phyloP scores from a whole-genome alignment of 345 rosid species.

The Citrus inodora region DNA sequence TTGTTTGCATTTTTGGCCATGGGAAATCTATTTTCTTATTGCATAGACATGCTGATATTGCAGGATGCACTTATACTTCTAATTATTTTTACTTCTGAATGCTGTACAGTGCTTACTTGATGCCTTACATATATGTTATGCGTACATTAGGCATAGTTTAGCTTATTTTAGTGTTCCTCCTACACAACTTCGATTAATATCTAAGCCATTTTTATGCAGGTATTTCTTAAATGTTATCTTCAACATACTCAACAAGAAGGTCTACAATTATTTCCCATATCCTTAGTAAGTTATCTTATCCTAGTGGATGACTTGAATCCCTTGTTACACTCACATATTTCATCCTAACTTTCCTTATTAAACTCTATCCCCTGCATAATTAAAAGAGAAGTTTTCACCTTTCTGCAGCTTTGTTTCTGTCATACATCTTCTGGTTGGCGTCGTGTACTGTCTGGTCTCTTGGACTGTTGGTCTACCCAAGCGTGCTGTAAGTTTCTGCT shows the following conservation, averaged over 20 bases:
- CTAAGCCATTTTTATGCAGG: conserved; percentile 24
- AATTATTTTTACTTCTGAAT: too few species aligned
- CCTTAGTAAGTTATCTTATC: conserved; percentile 39
- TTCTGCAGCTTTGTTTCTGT: neutral
- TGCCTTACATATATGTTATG: too few species aligned
- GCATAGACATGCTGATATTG: too few species aligned
- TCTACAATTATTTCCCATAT: conserved; percentile 58
- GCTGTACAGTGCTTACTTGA: too few species aligned
- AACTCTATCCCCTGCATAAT: neutral
- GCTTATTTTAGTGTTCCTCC: too few species aligned
- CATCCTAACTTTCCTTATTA: neutral
- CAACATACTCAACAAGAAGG: conserved; percentile 64
- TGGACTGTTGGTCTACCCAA: conserved; percentile 47
- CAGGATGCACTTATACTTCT: too few species aligned
- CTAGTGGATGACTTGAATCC: neutral
- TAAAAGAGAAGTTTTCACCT: neutral
- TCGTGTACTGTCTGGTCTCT: conserved; percentile 34
- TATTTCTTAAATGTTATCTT: conserved; percentile 55
- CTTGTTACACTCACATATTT: neutral
- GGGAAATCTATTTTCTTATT: too few species aligned
- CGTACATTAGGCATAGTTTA: too few species aligned
- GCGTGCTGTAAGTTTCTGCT: conserved; percentile 39
- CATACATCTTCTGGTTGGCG: conserved; percentile 50
- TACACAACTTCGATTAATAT: too few species aligned
- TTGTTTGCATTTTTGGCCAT: neutral